Evolutionary conservation across 1,139 yeast genomes (phyloP).

Genomic region (Saccharomycopsis phalli): DNA sequence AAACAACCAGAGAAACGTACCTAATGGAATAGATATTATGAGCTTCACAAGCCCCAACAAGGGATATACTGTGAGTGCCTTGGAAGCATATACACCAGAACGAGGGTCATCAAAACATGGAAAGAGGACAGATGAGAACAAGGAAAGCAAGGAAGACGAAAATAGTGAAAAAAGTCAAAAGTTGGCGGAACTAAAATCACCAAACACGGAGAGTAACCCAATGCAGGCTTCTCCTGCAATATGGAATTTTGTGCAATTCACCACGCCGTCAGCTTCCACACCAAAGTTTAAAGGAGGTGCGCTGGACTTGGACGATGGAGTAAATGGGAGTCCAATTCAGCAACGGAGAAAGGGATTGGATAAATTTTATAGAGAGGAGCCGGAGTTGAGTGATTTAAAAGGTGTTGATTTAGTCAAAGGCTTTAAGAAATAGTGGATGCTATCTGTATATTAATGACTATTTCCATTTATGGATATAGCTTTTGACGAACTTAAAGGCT

Average conservation of each 20-base stretch:
- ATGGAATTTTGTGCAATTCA: conserved; percentile 72
- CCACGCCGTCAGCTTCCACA: conserved; percentile 40
- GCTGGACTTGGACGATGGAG: conserved; percentile 39
- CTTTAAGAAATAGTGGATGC: conserved; percentile 29
- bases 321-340: conserved; percentile 21
- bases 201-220: background rate
- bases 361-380: conserved; percentile 20
- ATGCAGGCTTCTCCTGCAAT: conserved; percentile 58
- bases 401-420: conserved; percentile 39
- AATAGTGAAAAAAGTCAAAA: conserved; percentile 10
- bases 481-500: background rate
- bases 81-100: conserved; percentile 80
- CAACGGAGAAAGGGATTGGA: conserved; percentile 18
- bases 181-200: background rate
- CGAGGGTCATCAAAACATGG: conserved; percentile 43
- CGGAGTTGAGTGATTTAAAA: conserved; percentile 34
- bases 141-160: conserved; percentile 8
- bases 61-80: conserved; percentile 41
- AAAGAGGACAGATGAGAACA: conserved; percentile 21
- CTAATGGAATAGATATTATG: conserved; percentile 16
- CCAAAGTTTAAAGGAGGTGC: conserved; percentile 17
- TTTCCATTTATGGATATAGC: background rate
- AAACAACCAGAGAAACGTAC: conserved; percentile 11
- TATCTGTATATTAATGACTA: background rate
- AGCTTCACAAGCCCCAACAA: conserved; percentile 33